Evolutionary conservation across 2,329 filamentous ascomycete species (phyloP).

Genomic region (Fusarium scirpi): DNA sequence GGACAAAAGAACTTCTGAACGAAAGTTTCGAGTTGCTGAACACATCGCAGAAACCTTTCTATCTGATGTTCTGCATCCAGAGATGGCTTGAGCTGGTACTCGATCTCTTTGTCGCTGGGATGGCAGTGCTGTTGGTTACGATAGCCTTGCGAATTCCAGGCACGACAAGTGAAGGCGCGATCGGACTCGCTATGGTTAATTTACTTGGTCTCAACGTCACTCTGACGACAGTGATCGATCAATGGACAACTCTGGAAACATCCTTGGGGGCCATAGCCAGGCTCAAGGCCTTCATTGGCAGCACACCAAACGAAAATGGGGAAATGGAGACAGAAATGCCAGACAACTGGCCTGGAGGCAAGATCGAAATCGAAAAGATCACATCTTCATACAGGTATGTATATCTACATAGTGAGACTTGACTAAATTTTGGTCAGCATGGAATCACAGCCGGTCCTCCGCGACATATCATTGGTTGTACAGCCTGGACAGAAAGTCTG

Average conservation of each 20-base stretch:
- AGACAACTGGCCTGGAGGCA: conserved; percentile 46
- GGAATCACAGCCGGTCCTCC: conserved; percentile 28
- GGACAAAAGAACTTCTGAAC: conserved; percentile 54
- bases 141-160: conserved; percentile 54
- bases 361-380: conserved; percentile 47
- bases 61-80: conserved; percentile 62
- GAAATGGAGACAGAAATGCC: conserved; percentile 7
- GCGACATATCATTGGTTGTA: conserved; percentile 33
- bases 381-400: conserved; percentile 47
- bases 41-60: conserved; percentile 62
- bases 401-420: fast-evolving
- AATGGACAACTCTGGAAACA: conserved; percentile 55
- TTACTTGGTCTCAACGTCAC: conserved; percentile 48
- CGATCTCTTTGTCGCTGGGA: conserved; percentile 60
- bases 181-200: conserved; percentile 50
- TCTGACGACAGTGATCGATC: conserved; percentile 49
- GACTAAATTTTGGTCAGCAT: conserved; percentile 23
- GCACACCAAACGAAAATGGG: conserved; percentile 47
- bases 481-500: conserved; percentile 60
- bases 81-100: conserved; percentile 62
- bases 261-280: conserved; percentile 52
- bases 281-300: conserved; percentile 49
- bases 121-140: conserved; percentile 60
- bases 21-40: conserved; percentile 55
- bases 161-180: conserved; percentile 46